Evolutionary conservation across 1,284 basidiomycete species (phyloP), one percentile per base, ranked within the genome.

Genomic region (Heterobasidion parviporum): DNA sequence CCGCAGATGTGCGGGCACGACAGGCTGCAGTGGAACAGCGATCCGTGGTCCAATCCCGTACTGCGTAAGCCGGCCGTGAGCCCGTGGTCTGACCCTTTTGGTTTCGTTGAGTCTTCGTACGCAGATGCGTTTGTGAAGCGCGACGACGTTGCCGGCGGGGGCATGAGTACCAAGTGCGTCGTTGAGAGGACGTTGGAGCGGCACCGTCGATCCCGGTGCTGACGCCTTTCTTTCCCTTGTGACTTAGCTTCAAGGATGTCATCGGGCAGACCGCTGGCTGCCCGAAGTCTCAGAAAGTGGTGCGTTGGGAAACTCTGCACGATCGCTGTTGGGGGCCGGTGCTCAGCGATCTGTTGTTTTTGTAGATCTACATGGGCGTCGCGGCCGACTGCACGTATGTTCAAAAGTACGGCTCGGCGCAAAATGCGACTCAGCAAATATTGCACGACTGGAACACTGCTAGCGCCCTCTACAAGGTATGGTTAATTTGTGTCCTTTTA

Each of bases 311-410:
- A 10, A 56, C 44, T 36, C 18, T 50, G 20, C 14, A 34, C 49
- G 33, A 34, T 8, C 10, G 15, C 26, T 4, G 12, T 54, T 35
- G 54, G 55, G n/a, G 52, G n/a, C 43, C 14, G 8, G 33, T 32
- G 44, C 14, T 14, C 8, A 18, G 20, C 38, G 15, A 10, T 44
- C 41, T 35, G 2, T 43, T 32, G 1, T 34, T 7, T 43, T 46
- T 32, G 33, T 52, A 82, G 80, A 61, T 88, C 20, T 91, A 85
- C 65, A 84, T 92, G 78, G 93, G 93, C 20, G 87, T 94, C 47
- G 93, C 93, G 0, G 85, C 92, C 2, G 93, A 97, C 68, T 96
- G 92, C 70, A 83, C 80, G 60, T 95, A 94, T 63, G 80, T 84
- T 2, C 63, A 71, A 16, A 74, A 76, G 49, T 88, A 90, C 63